A percentile compares a stretch with the other conserved stretches of the same genome.
phyloP scores from a whole-genome alignment of 2,329 filamentous ascomycete species.

The Colletotrichum agaves region DNA sequence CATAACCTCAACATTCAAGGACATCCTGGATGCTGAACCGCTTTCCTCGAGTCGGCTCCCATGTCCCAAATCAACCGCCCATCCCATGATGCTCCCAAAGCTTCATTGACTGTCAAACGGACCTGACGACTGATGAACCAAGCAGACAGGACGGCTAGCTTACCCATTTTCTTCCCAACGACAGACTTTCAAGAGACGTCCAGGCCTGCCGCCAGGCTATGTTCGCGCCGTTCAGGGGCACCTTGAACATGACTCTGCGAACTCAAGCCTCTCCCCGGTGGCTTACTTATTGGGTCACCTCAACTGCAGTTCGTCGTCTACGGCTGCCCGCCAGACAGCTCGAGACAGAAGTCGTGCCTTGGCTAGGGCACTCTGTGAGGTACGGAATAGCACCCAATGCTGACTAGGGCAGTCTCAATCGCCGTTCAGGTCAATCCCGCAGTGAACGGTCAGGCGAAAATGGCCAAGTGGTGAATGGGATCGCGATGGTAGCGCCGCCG shows the following conservation, averaged over 20 bases:
- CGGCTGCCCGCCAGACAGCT: slow-evolving; percentile 8
- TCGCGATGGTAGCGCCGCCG: slow-evolving; percentile 33
- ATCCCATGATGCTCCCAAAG: slow-evolving; percentile 1
- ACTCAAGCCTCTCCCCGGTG: slow-evolving; percentile 14
- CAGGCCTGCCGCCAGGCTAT: not conserved
- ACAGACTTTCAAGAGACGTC: not conserved
- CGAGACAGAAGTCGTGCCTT: not conserved
- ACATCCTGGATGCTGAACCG: slow-evolving; percentile 7
- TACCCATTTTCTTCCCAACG: not conserved
- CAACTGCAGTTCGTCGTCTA: not conserved
- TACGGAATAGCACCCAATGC: not conserved
- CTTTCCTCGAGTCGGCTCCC: slow-evolving; percentile 16
- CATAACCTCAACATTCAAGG: too few species aligned
- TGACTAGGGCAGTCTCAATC: slow-evolving; percentile 5
- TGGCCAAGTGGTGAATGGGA: slow-evolving; percentile 18
- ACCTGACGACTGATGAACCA: slow-evolving; percentile 1
- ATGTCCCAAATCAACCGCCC: slow-evolving; percentile 15
- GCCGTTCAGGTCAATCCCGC: slow-evolving; percentile 8
- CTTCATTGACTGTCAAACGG: slow-evolving; percentile 6
- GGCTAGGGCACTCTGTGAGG: not conserved
- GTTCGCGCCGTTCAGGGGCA: slow-evolving; percentile 28
- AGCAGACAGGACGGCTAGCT: not conserved
- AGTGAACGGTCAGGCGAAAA: slow-evolving; percentile 23
- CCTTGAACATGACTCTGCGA: slow-evolving; percentile 12
- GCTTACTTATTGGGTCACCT: not conserved